Conservation (phyloP, 1,284 basidiomycete genomes). For the Ceratobasidium sp. region DNA sequence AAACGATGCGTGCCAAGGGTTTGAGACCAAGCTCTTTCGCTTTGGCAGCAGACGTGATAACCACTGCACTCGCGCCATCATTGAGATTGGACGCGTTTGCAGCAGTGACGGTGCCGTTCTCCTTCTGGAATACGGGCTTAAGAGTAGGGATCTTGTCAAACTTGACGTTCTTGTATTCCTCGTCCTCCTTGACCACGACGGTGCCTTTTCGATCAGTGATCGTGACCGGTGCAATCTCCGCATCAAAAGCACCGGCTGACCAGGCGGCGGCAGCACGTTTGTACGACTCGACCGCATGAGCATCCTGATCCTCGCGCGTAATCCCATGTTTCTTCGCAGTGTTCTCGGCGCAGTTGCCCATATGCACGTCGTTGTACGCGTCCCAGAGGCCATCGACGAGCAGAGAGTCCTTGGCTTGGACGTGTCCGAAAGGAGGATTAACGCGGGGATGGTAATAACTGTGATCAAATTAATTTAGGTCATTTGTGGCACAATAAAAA, state of each 20-base stretch:
- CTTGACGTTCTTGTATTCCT: slow-evolving; percentile 96
- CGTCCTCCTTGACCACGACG: slow-evolving; percentile 89
- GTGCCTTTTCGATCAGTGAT: slow-evolving; percentile 92
- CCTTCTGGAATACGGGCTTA: slow-evolving; percentile 86
- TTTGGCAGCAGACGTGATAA: slow-evolving; percentile 92
- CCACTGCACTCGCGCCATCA: slow-evolving; percentile 96
- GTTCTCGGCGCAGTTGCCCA: slow-evolving; percentile 95
- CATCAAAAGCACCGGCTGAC: slow-evolving; percentile 84
- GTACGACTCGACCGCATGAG: slow-evolving; percentile 94
- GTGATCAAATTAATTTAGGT: slow-evolving; percentile 43
- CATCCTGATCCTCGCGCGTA: slow-evolving; percentile 86
- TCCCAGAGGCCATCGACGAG: slow-evolving; percentile 96
- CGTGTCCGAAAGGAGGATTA: slow-evolving; percentile 90
- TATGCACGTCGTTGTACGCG: slow-evolving; percentile 94
- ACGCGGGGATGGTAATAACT: slow-evolving; percentile 93
- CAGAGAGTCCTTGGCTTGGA: slow-evolving; percentile 87
- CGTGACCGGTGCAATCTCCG: slow-evolving; percentile 92
- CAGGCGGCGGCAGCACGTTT: slow-evolving; percentile 91
- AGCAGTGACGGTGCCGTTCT: slow-evolving; percentile 90
- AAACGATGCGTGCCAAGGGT: slow-evolving; percentile 90
- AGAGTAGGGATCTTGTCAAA: slow-evolving; percentile 91
- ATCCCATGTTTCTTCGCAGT: slow-evolving; percentile 88
- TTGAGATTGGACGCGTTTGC: slow-evolving; percentile 97
- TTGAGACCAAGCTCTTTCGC: slow-evolving; percentile 88
- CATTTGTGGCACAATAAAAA: slow-evolving; percentile 12